Evolutionary conservation across 345 rosid species (phyloP).

Genomic region (Aquilaria malaccensis): DNA sequence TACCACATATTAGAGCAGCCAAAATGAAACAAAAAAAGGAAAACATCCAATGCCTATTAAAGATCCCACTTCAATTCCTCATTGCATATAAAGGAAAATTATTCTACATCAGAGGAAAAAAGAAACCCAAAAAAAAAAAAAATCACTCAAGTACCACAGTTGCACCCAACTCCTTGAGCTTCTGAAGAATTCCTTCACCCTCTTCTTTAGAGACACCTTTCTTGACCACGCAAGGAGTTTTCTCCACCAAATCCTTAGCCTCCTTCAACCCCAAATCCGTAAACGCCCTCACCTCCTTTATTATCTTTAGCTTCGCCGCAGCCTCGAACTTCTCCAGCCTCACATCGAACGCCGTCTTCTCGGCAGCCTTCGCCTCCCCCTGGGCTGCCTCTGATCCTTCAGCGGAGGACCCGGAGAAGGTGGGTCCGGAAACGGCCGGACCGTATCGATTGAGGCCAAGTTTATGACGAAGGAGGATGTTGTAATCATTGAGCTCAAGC

Average conservation of each 20-base stretch:
- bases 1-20: too few relatives aligned
- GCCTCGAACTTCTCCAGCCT: slow-evolving; percentile 86
- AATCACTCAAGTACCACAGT: slow-evolving; percentile 64
- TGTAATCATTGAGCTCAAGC: slow-evolving; percentile 68
- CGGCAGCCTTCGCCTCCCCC: slow-evolving; percentile 36
- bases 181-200: slow-evolving; percentile 50
- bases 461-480: slow-evolving; percentile 66
- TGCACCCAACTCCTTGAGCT: slow-evolving; percentile 71
- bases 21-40: too few relatives aligned
- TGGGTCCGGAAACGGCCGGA: slow-evolving; percentile 33
- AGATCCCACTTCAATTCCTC: too few relatives aligned
- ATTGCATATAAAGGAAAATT: too few relatives aligned
- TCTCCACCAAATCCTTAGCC: slow-evolving; percentile 81
- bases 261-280: slow-evolving; percentile 87
- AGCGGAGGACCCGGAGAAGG: slow-evolving; percentile 20
- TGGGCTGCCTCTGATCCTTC: slow-evolving; percentile 22
- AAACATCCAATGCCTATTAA: too few relatives aligned
- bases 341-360: slow-evolving; percentile 73
- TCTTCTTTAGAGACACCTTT: slow-evolving; percentile 66
- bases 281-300: slow-evolving; percentile 71
- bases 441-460: slow-evolving; percentile 67
- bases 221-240: slow-evolving; percentile 70
- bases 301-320: slow-evolving; percentile 60
- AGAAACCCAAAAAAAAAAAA: not conserved
- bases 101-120: not conserved